Percentiles rank a stretch among this genome's conserved stretches.
These are phyloP conservation scores for Trichoderma guizhouense DNA, from an alignment of 2,329 filamentous ascomycete species.

Conservation along the genomic window DNA sequence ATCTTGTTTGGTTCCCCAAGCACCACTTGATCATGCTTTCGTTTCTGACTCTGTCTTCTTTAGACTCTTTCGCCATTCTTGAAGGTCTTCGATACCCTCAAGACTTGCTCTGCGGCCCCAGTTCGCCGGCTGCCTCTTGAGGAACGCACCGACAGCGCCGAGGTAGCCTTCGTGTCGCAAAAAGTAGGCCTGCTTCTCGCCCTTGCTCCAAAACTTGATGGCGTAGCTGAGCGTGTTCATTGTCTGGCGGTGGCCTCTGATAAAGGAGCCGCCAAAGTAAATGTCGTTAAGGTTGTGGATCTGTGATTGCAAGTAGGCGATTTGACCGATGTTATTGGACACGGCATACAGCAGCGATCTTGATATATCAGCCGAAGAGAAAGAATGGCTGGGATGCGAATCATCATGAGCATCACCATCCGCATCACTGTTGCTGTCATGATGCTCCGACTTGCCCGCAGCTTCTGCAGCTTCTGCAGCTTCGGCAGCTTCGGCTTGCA, in stretches of 20 bases:
- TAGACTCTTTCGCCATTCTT: conserved; percentile 29
- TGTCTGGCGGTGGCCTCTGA: conserved; percentile 91
- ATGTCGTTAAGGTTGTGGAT: conserved; percentile 89
- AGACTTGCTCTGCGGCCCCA: conserved; percentile 84
- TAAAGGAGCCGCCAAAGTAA: conserved; percentile 97
- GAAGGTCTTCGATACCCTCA: conserved; percentile 46
- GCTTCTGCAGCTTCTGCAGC: conserved; percentile 68
- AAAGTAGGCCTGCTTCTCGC: conserved; percentile 92
- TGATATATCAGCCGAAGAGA: conserved; percentile 81
- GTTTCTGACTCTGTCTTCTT: conserved; percentile 16
- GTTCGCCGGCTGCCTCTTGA: conserved; percentile 84
- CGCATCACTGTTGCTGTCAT: conserved; percentile 30
- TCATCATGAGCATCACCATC: conserved; percentile 26
- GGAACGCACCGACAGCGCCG: conserved; percentile 87
- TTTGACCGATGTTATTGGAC: conserved; percentile 97
- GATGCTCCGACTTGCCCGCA: conserved; percentile 54
- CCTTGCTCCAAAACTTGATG: conserved; percentile 96
- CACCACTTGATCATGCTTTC: not conserved
- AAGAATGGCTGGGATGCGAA: conserved; percentile 43
- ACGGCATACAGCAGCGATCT: conserved; percentile 91
- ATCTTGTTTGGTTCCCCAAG: not conserved
- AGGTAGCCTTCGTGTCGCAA: conserved; percentile 93
- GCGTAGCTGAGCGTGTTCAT: conserved; percentile 97
- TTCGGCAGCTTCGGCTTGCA: conserved; percentile 78
- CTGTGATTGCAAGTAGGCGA: conserved; percentile 94